Conservation (phyloP, 2,329 filamentous ascomycete genomes). For the Trichoderma koningii region DNA sequence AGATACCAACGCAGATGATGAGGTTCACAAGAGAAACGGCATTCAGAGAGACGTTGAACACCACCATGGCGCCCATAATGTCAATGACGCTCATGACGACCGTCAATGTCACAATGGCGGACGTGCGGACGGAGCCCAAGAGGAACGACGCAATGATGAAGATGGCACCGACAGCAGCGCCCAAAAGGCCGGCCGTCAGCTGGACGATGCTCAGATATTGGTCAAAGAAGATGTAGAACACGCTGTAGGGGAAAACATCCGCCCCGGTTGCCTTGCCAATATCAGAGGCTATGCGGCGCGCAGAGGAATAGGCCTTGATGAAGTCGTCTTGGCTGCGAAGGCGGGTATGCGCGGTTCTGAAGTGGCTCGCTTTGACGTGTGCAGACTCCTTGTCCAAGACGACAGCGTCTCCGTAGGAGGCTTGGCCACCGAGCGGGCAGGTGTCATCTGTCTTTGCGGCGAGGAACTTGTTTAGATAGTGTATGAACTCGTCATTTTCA, state of each 20-base stretch:
- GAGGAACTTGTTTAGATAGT: conserved; percentile 84
- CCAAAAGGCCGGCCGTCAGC: conserved; percentile 76
- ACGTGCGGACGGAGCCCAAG: conserved; percentile 81
- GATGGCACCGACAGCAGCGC: conserved; percentile 82
- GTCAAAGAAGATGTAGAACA: conserved; percentile 99
- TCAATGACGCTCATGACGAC: conserved; percentile 93
- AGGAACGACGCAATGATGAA: conserved; percentile 77
- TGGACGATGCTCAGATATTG: conserved; percentile 86
- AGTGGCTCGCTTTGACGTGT: conserved; percentile 81
- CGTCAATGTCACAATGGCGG: conserved; percentile 77
- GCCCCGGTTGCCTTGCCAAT: conserved; percentile 71
- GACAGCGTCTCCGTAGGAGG: conserved; percentile 82
- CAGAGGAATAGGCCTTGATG: conserved; percentile 85
- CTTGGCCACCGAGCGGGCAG: conserved; percentile 86
- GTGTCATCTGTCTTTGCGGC: conserved; percentile 75
- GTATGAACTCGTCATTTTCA: conserved; percentile 84
- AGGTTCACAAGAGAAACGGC: conserved; percentile 94
- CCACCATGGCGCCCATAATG: conserved; percentile 92
- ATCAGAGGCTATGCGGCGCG: conserved; percentile 80
- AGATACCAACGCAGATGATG: conserved; percentile 95
- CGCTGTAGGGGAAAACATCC: conserved; percentile 92
- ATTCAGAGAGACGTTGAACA: conserved; percentile 86
- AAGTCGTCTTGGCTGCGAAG: conserved; percentile 88
- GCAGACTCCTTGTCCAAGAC: conserved; percentile 69
- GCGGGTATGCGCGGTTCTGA: conserved; percentile 86